These are phyloP conservation scores for Alternaria arbusti DNA, from an alignment of 2,329 filamentous ascomycete species.

Conservation along the genomic window DNA sequence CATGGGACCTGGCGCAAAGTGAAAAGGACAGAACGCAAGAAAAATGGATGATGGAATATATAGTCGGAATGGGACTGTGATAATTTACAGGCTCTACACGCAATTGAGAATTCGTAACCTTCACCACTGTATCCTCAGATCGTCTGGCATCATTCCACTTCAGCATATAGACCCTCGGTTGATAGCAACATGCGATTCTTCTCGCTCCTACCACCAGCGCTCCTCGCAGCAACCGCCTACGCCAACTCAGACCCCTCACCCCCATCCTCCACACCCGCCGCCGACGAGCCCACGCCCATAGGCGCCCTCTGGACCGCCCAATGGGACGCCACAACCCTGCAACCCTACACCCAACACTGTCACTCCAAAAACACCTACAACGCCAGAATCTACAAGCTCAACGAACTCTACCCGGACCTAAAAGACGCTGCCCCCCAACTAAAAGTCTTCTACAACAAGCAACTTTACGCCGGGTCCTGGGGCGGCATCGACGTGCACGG, in stretches of 20 bases:
- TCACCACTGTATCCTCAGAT: neutral
- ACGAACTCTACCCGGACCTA: slow-evolving; percentile 41
- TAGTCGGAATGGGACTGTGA: neutral
- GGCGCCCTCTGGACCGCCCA: slow-evolving; percentile 41
- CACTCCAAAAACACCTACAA: slow-evolving; percentile 22
- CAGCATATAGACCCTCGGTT: neutral
- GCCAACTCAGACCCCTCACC: slow-evolving; percentile 21
- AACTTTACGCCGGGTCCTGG: slow-evolving; percentile 60
- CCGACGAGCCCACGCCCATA: slow-evolving; percentile 35
- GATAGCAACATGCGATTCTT: slow-evolving; percentile 31
- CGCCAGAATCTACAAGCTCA: slow-evolving; percentile 40
- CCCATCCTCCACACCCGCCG: slow-evolving; percentile 10
- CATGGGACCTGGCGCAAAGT: neutral
- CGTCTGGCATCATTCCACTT: neutral
- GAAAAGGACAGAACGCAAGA: slow-evolving; percentile 27
- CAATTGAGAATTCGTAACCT: neutral
- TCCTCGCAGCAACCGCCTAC: slow-evolving; percentile 28
- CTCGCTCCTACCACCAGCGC: slow-evolving; percentile 26
- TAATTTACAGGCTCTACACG: neutral
- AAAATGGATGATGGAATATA: neutral
- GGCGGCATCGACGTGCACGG: slow-evolving; percentile 60
- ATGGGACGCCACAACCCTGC: slow-evolving; percentile 33
- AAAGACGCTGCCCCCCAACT: slow-evolving; percentile 40
- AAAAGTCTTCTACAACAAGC: slow-evolving; percentile 47
- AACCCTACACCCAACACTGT: slow-evolving; percentile 33